These are phyloP conservation scores for Elaphomyces granulatus DNA, from an alignment of 495 filamentous ascomycete genomes.

Conservation along the genomic window DNA sequence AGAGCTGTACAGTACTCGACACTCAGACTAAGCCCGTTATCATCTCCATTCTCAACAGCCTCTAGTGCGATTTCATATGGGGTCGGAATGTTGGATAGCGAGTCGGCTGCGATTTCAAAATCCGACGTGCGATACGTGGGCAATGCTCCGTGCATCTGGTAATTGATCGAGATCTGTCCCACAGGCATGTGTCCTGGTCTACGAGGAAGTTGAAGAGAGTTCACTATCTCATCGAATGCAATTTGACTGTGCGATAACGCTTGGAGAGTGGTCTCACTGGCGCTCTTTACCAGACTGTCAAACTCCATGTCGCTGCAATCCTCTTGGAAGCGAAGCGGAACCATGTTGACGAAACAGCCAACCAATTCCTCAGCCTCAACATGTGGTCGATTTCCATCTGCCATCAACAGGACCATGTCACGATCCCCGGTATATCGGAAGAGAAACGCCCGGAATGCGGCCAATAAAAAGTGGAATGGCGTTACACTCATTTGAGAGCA, in stretches of 20 bases:
- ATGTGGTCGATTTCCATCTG: neutral
- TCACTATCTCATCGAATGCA: conserved; percentile 17
- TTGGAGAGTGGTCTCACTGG: conserved; percentile 4
- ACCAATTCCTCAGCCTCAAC: neutral
- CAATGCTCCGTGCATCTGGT: too few species aligned
- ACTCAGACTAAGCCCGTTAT: conserved; percentile 11
- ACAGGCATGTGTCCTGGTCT: conserved; percentile 12
- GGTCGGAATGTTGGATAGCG: too few species aligned
- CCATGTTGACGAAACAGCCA: conserved; percentile 3
- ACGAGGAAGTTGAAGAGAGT: conserved; percentile 9
- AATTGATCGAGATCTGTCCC: conserved; percentile 20
- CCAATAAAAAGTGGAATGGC: conserved; percentile 1
- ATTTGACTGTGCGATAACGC: conserved; percentile 11
- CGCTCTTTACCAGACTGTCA: conserved; percentile 4
- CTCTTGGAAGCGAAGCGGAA: neutral
- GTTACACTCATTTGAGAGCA: neutral
- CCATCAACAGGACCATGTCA: conserved; percentile 9
- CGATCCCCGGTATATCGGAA: conserved; percentile 8
- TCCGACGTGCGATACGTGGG: too few species aligned
- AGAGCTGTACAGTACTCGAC: conserved; percentile 13
- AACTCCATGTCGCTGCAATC: conserved; percentile 8
- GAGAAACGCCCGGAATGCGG: conserved; percentile 4
- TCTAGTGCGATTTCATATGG: too few species aligned
- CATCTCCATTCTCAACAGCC: conserved; percentile 12
- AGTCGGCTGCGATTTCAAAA: too few species aligned